Evolutionary conservation across 2,329 filamentous ascomycete species (phyloP).

Genomic region (Ophiobolus disseminans): DNA sequence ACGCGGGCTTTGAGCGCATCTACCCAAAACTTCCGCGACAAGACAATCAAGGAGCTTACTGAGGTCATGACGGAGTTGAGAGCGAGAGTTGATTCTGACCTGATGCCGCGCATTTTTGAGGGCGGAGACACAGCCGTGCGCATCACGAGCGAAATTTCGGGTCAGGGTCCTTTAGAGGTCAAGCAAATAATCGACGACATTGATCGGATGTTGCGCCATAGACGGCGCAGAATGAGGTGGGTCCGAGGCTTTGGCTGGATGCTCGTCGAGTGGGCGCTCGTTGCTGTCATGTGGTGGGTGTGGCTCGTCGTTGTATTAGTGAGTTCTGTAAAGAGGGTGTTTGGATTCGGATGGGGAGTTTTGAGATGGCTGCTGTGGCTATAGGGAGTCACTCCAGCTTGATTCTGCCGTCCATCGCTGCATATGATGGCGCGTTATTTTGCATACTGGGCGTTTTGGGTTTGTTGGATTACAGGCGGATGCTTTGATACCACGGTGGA

Average conservation of each 20-base stretch:
- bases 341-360: constrained; percentile 64
- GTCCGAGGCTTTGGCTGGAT: constrained; percentile 79
- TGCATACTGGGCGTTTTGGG: background rate
- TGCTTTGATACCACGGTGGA: constrained; percentile 4
- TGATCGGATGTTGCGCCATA: constrained; percentile 70
- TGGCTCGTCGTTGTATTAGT: constrained; percentile 87
- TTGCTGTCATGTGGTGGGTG: constrained; percentile 92
- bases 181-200: constrained; percentile 83
- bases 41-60: constrained; percentile 54
- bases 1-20: constrained; percentile 58
- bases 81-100: constrained; percentile 56
- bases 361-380: constrained; percentile 84
- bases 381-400: constrained; percentile 12
- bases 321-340: constrained; percentile 68
- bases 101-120: constrained; percentile 67
- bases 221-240: constrained; percentile 77
- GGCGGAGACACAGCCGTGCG: constrained; percentile 82
- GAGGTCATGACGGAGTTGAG: constrained; percentile 52
- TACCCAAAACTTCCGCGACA: constrained; percentile 57
- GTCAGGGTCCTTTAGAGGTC: constrained; percentile 77
- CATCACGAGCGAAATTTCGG: constrained; percentile 76
- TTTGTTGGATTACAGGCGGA: background rate
- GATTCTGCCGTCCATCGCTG: constrained; percentile 4
- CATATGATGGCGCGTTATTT: constrained; percentile 3
- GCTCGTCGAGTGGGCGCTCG: constrained; percentile 82